Evolutionary conservation across 345 rosid genomes (phyloP), one percentile per base, ranked within the genome.

Genomic region (Citrus sp.): DNA sequence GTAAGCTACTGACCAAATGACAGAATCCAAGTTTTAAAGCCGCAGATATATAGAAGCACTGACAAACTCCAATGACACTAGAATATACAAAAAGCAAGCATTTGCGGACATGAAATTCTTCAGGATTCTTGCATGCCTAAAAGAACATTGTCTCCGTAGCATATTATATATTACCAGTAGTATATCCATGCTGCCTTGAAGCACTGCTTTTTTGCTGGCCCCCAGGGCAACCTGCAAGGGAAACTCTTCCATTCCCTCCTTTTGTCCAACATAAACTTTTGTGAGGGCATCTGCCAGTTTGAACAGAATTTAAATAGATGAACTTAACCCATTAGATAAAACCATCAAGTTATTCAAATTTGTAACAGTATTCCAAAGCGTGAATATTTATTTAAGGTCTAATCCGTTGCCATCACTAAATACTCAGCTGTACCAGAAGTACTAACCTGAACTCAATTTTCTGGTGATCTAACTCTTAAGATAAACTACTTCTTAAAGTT

Each of bases 101-200:
- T 32, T 22, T 65, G 70, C 49, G 19, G 63, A 73, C 46, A 30
- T 22, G 35, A 79, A 32, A 40, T 9, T 67, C 34, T 67, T 42
- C 67, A 71, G 12, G 16, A 9, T 30, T 81, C 76, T 74, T 55
- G 21, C 40, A 67, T 58, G 49, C 62, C 79, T 55, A 71, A 66
- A 22, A 30, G 75, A 71, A 46, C 8, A 58, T 13, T 67, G 35
- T 16, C n/a, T 75, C 12, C 38, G 1, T 46, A 46, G 9, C 16
- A 46, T 78, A 32, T 42, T 55, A 42, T 78, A 25, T 71, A 62
- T 87, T 92, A 87, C 99, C 98, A 89, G 80, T 75, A 97, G 87
- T 79, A 89, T 83, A 87, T 87, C 90, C 85, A 89, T 81, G 85
- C 93, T 90, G 89, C 99, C 99, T 82, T 94, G 92, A 77, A 97